Percentiles rank a stretch among this genome's conserved stretches.
Conservation (phyloP, 2,329 filamentous ascomycete species). For the Atkinsonella texensis region DNA sequence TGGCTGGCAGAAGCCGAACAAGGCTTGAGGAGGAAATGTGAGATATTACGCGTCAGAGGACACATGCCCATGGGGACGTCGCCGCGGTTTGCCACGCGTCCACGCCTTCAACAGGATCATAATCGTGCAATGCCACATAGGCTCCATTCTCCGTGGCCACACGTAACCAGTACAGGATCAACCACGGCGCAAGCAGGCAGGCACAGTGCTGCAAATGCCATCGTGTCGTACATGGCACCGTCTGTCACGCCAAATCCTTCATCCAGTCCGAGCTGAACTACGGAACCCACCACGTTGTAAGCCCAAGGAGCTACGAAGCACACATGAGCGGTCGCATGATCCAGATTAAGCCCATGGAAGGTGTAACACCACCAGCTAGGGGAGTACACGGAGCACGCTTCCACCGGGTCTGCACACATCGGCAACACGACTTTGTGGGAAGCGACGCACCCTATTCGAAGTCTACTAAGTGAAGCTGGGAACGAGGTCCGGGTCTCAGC, state of each 20-base stretch:
- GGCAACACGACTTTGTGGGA: not conserved
- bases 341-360: not conserved
- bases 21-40: conserved; percentile 33
- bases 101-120: conserved; percentile 39
- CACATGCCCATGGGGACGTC: conserved; percentile 38
- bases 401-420: not conserved
- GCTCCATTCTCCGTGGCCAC: conserved; percentile 43
- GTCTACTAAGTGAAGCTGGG: too few species aligned
- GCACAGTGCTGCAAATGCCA: conserved; percentile 29
- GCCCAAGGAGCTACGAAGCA: not conserved
- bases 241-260: conserved; percentile 42
- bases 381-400: not conserved
- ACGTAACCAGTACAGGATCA: conserved; percentile 42
- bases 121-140: conserved; percentile 39
- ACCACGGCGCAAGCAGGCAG: conserved; percentile 34
- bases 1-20: conserved; percentile 22
- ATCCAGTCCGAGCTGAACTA: conserved; percentile 46
- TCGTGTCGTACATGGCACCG: conserved; percentile 40
- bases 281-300: conserved; percentile 30
- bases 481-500: too few species aligned
- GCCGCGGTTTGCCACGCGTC: conserved; percentile 38
- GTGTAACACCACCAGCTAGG: not conserved
- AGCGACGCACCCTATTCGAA: not conserved
- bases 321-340: not conserved
- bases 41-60: conserved; percentile 43